phyloP scores from a whole-genome alignment of 73 alveolate species.

The Tetrahymena elliotti region DNA sequence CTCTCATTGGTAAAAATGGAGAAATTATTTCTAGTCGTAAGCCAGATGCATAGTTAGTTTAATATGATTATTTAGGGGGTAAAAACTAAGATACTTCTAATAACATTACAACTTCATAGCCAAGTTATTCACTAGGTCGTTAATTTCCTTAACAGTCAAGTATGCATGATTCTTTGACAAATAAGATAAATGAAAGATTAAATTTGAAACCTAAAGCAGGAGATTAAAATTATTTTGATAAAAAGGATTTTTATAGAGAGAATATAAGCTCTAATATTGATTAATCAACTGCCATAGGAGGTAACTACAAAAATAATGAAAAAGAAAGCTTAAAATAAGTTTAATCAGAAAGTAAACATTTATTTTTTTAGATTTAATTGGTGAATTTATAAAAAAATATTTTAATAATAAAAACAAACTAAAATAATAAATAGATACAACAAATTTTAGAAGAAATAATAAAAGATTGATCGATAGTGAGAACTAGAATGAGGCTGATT shows the following conservation, averaged over 20 bases:
- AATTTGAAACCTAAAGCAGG: background rate
- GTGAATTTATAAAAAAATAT: background rate
- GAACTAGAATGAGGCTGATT: background rate
- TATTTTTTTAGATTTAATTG: background rate
- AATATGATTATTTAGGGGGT: background rate
- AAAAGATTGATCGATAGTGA: background rate
- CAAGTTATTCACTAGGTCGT: background rate
- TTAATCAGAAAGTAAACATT: background rate
- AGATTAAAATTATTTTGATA: background rate
- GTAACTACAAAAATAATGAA: background rate
- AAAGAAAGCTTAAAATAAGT: background rate
- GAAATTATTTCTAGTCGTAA: background rate
- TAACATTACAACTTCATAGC: background rate
- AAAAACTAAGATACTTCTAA: background rate
- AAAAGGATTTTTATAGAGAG: background rate
- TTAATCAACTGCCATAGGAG: background rate
- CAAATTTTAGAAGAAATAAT: background rate
- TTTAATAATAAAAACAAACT: background rate
- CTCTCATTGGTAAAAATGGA: background rate
- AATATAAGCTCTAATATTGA: background rate
- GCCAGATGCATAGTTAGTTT: background rate
- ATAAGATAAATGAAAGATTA: background rate
- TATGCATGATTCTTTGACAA: background rate
- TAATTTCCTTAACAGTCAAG: background rate
- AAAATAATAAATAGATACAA: background rate